phyloP scores from a whole-genome alignment of 1,284 basidiomycete species.

The Athelia sp. region DNA sequence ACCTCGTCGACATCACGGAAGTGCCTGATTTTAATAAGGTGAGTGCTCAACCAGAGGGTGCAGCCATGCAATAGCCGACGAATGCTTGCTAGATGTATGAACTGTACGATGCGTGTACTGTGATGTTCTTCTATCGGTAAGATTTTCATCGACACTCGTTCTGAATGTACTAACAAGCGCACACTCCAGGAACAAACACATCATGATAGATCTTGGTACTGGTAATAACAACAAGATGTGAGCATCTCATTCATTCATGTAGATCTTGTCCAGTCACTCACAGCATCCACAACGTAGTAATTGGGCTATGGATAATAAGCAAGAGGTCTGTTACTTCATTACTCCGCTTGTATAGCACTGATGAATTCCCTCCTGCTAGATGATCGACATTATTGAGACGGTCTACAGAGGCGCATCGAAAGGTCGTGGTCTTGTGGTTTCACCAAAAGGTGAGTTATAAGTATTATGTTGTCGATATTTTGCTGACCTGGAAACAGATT shows the following conservation, averaged over 20 bases:
- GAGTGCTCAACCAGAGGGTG: conserved; percentile 15
- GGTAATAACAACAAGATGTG: conserved; percentile 99
- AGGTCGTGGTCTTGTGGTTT: conserved; percentile 96
- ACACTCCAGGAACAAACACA: conserved; percentile 86
- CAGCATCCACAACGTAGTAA: conserved; percentile 50
- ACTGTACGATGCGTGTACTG: conserved; percentile 91
- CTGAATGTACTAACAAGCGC: conserved; percentile 1
- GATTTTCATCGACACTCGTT: conserved; percentile 16
- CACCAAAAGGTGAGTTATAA: conserved; percentile 76
- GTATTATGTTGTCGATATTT: background rate
- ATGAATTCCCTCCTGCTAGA: conserved; percentile 35
- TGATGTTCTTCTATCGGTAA: conserved; percentile 97
- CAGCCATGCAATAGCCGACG: background rate
- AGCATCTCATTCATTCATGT: conserved; percentile 27
- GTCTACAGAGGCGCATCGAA: conserved; percentile 98
- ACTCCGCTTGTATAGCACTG: background rate
- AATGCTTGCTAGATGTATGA: conserved; percentile 76
- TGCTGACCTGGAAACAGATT: conserved; percentile 45
- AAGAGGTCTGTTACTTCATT: conserved; percentile 60
- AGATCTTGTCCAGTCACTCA: conserved; percentile 1
- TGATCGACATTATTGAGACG: conserved; percentile 98
- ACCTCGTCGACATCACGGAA: conserved; percentile 92
- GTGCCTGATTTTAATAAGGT: conserved; percentile 99
- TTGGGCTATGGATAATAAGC: conserved; percentile 97
- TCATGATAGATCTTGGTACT: conserved; percentile 99